Percentiles rank a stretch among this genome's conserved stretches.
Evolutionary conservation across 768 basidiomycete genomes (phyloP).

Genomic region (Pseudohyphozyma bogoriensis): DNA sequence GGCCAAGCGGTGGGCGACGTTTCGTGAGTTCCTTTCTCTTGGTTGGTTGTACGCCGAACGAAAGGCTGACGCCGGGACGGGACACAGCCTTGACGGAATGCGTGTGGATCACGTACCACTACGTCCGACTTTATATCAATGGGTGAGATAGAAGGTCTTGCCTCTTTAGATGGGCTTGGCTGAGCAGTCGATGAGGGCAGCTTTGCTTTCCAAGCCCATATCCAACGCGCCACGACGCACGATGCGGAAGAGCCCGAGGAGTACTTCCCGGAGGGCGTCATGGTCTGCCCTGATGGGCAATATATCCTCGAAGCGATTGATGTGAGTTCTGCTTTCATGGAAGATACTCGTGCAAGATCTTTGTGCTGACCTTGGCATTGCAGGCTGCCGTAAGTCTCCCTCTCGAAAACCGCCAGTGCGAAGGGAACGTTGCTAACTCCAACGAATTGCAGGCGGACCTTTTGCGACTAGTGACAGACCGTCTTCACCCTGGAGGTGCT

Average conservation of each 20-base stretch:
- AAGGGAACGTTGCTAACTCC: too few relatives aligned
- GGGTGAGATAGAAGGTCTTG: not conserved
- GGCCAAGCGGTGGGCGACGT: constrained; percentile 1
- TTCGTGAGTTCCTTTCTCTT: not conserved
- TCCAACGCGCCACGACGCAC: constrained; percentile 5
- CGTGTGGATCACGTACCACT: constrained; percentile 15
- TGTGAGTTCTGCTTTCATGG: too few relatives aligned
- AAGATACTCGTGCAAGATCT: too few relatives aligned
- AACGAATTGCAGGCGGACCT: constrained; percentile 14
- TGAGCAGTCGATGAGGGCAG: not conserved
- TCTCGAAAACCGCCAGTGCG: not conserved
- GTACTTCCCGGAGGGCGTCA: constrained; percentile 22
- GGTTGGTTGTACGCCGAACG: too few relatives aligned
- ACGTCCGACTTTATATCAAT: constrained; percentile 19
- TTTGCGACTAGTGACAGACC: constrained; percentile 24
- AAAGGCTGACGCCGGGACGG: too few relatives aligned
- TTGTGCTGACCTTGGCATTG: too few relatives aligned
- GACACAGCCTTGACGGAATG: constrained; percentile 2
- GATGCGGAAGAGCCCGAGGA: not conserved
- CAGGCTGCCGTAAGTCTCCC: constrained; percentile 22
- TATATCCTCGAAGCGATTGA: too few relatives aligned
- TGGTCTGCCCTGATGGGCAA: constrained; percentile 24
- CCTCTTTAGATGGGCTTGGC: not conserved
- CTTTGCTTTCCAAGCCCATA: constrained; percentile 30
- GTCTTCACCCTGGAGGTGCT: constrained; percentile 28